Evolutionary conservation across 2,329 filamentous ascomycete genomes (phyloP), one percentile per base, ranked within the genome.

Genomic region (Xylaria sp.): DNA sequence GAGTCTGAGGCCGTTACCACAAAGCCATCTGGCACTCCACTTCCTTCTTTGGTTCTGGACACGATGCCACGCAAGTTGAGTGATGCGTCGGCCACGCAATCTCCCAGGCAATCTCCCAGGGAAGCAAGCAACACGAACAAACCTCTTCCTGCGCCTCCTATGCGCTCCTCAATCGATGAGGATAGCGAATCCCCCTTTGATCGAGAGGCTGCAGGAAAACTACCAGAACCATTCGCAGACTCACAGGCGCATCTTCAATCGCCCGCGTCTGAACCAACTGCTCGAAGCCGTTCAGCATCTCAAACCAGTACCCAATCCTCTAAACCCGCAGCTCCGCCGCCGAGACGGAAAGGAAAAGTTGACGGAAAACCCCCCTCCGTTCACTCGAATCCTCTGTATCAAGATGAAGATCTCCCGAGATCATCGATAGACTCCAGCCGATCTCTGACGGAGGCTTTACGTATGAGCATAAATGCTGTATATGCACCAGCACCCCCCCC

Each of bases 111-210:
- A 30, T 71, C 72, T 61, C 70, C 72, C 10, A 73, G 73, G 13
- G 73, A 75, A 11, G 68, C 74, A 5, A 80, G 80, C 5, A 81
- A 86, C 65, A 71, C 83, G 34, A 84, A 85, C 70, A 89, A 88
- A 66, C 84, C 86, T 2, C 77, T 88, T 10, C 84, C 87, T 1
- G 78, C 79, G 1, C 76, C 81, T 3, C 82, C 83, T 1, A 66
- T 70, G 9, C 76, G 78, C 42, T 76, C 75, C 44, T 78, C 74
- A 62, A 68, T 72, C n/a, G 78, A 81, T 23, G 79, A 82, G 54
- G 77, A 76, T 42, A 67, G 72, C 18, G 80, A 83, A 59, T 81
- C 79, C 42, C 73, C 80, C 18, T 83, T 83, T 61, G 81, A 84
- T 62, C 78, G 75, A 47, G 81, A 84, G 68, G 75, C 79, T 42